Evolutionary conservation across 2,329 filamentous ascomycete species (phyloP), one percentile per base, ranked within the genome.

Genomic region (Colletotrichum sp.): DNA sequence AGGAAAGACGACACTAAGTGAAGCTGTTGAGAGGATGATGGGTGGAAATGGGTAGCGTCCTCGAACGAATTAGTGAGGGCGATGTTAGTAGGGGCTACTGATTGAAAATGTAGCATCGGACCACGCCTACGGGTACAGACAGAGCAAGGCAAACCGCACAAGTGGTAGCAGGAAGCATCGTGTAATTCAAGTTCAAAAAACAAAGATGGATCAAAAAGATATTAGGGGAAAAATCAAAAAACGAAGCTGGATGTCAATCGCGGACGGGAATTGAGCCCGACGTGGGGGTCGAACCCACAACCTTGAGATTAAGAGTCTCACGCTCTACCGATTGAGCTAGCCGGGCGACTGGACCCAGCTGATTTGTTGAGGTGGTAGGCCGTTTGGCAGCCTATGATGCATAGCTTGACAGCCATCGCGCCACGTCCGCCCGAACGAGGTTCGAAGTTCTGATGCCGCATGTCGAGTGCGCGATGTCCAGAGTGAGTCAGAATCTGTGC

Each of bases 251-350:
- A 3, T 64, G 21, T 28, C 34, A 64, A 64, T 64, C 34, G 62
- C 34, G 21, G 62, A 39, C 32, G 34, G 62, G 62, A 64, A 39
- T 79, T 79, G 78, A 79, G 78, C 78, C 78, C 77, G 77, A 79
- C 78, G 78, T 78, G 78, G 78, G 78, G 78, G 78, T 79, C 78
- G 78, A 79, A 79, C 78, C 76, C 76, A 69, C 74, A 77, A 77
- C 76, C 76, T 77, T 77, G 73, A 77, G 76, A 77, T 77, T 90
- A 90, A 91, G 92, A 93, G 92, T 93, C 92, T 92, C 89, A 93
- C 91, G 91, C 91, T 93, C 92, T 93, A 93, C 90, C 90, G 90
- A 92, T 92, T 92, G 90, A 92, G 90, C 90, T 92, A 92, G 88
- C 89, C 59, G 59, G 59, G 59, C 59, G 30, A 63, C 30, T 36